A percentile compares a stretch with the other conserved stretches of the same genome.
phyloP scores from a whole-genome alignment of 1,284 basidiomycete genomes.

The Sphagnurus paluster region DNA sequence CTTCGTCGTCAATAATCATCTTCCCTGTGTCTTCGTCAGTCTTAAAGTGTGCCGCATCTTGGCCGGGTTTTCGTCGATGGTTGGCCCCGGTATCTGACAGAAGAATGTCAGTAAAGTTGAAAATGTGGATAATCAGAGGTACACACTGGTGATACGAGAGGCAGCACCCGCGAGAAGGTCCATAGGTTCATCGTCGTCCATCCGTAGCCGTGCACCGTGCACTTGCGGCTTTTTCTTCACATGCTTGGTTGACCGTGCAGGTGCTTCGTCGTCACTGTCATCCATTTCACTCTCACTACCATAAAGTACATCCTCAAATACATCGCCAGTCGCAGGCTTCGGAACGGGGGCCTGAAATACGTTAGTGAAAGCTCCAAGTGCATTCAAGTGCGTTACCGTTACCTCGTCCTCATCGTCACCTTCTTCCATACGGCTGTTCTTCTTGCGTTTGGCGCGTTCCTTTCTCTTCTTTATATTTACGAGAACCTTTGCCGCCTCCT shows the following conservation, averaged over 20 bases:
- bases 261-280: conserved; percentile 70
- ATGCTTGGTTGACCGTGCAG: conserved; percentile 26
- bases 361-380: conserved; percentile 9
- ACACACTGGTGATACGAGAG: conserved; percentile 74
- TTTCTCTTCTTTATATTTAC: conserved; percentile 91
- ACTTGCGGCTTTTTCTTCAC: conserved; percentile 35
- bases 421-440: conserved; percentile 50
- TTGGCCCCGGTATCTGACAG: conserved; percentile 44
- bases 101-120: conserved; percentile 11
- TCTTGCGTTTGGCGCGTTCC: conserved; percentile 85
- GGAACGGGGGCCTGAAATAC: conserved; percentile 33
- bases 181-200: conserved; percentile 95
- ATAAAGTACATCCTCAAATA: conserved; percentile 95
- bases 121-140: neutral
- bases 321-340: conserved; percentile 71
- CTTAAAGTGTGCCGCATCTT: conserved; percentile 87
- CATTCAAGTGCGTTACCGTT: neutral
- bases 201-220: conserved; percentile 65
- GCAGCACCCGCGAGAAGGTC: conserved; percentile 89
- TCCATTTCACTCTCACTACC: conserved; percentile 89
- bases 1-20: conserved; percentile 77
- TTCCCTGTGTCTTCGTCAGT: conserved; percentile 87
- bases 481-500: conserved; percentile 78
- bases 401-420: conserved; percentile 62
- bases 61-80: conserved; percentile 75